These are phyloP conservation scores for Candida fluviatilis DNA, from an alignment of 805 yeast species.

Conservation along the genomic window DNA sequence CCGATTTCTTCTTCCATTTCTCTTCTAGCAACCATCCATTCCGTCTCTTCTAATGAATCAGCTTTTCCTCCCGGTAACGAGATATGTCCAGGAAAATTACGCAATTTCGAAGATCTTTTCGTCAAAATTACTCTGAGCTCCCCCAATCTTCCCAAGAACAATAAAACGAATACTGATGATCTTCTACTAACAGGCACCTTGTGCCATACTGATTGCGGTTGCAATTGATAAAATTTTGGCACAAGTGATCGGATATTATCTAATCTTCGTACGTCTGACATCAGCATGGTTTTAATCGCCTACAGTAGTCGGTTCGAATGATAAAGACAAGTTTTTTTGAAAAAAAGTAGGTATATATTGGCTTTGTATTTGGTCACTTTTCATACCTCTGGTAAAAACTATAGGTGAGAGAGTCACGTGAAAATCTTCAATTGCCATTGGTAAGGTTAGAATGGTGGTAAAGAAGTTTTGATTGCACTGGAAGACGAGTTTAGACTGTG, in stretches of 20 bases:
- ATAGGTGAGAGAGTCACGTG: too few species aligned
- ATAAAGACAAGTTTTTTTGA: too few species aligned
- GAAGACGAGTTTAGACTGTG: too few species aligned
- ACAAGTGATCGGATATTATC: conserved; percentile 22
- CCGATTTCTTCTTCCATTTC: conserved; percentile 91
- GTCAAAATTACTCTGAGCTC: conserved; percentile 78
- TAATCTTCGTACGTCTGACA: neutral
- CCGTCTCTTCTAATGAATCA: conserved; percentile 60
- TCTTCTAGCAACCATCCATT: conserved; percentile 71
- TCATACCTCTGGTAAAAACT: too few species aligned
- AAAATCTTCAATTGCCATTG: too few species aligned
- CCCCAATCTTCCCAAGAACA: conserved; percentile 68
- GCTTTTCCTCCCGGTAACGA: conserved; percentile 95
- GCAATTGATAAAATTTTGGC: conserved; percentile 29
- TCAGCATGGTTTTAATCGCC: neutral
- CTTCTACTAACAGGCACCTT: conserved; percentile 61
- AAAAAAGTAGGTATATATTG: too few species aligned
- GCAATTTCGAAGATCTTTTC: conserved; percentile 63
- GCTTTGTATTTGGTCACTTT: too few species aligned
- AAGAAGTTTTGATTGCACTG: too few species aligned
- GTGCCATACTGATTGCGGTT: conserved; percentile 51
- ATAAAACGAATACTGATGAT: conserved; percentile 72
- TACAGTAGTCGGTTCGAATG: neutral
- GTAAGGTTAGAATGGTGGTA: too few species aligned
- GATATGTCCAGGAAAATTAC: conserved; percentile 82